phyloP scores from a whole-genome alignment of 225 moss, liverwort and hornwort genomes.

The Ulota crispa region DNA sequence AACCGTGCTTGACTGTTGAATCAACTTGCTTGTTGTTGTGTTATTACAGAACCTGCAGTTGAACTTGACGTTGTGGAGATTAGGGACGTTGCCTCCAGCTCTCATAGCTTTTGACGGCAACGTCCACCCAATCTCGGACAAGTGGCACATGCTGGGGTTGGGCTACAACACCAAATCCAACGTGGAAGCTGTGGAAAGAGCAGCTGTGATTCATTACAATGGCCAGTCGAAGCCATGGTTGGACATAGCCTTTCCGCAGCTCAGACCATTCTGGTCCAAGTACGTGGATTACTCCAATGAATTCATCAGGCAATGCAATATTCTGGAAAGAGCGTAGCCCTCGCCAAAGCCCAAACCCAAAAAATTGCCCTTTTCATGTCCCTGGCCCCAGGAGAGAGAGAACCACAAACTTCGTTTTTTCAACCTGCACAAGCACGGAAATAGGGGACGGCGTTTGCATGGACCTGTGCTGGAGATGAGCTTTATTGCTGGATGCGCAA shows the following conservation, averaged over 20 bases:
- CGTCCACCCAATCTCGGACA: constrained; percentile 80
- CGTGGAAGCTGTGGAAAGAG: constrained; percentile 68
- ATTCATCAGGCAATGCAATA: constrained; percentile 99
- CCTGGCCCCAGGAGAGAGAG: background rate
- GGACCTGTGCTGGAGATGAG: constrained; percentile 14
- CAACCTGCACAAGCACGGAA: background rate
- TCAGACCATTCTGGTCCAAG: constrained; percentile 93
- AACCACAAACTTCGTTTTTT: background rate
- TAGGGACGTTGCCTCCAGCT: constrained; percentile 93
- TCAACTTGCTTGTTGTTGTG: background rate
- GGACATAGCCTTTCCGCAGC: constrained; percentile 88
- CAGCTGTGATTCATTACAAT: constrained; percentile 94
- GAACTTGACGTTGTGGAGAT: constrained; percentile 88
- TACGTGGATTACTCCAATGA: constrained; percentile 96
- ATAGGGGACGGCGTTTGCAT: constrained; percentile 3
- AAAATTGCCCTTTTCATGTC: background rate
- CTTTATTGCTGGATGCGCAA: constrained; percentile 29
- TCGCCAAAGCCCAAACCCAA: constrained; percentile 10
- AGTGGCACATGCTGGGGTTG: constrained; percentile 96
- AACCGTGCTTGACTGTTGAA: background rate
- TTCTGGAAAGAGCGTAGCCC: constrained; percentile 66
- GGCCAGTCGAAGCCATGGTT: constrained; percentile 99
- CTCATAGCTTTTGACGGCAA: constrained; percentile 95
- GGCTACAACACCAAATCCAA: constrained; percentile 88
- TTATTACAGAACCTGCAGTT: constrained; percentile 75